Evolutionary conservation across 2,329 filamentous ascomycete genomes (phyloP), one percentile per base, ranked within the genome.

Genomic region (Rhytidhysteron rufulum): DNA sequence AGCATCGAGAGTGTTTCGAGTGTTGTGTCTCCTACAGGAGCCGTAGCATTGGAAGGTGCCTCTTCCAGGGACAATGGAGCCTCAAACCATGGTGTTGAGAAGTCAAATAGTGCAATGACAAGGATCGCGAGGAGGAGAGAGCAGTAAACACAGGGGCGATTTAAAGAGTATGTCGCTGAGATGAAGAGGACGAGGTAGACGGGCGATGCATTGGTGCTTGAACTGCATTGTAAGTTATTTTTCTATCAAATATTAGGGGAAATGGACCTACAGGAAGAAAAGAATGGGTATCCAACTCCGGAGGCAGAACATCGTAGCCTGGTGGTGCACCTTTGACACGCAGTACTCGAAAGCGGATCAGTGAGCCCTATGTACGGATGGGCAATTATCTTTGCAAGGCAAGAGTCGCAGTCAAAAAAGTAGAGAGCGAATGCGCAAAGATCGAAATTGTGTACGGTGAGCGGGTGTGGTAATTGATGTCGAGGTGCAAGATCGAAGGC

Each of bases 61-160:
- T 63, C 54, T 21, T 56, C 31, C 29, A 49, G 29, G 27, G 54
- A 40, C 44, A 67, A 51, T 48, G 87, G 79, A n/a, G 90, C 84
- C 53, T 90, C 82, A 67, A 97, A 97, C 91, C 90, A 97, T 70
- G 94, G 88, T 57, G 83, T 86, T 52, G 75, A 78, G 57, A 96
- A 86, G 71, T 97, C 91, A 74, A 97, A 93, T 71, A 97, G 93
- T 63, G 89, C 94, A 51, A 90, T 79, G 73, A 96, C 95, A 54
- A 98, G 88, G 55, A 97, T 89, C 50, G 95, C 79, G 35, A 98
- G 87, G 39, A 98, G 85, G 47, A 96, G 83, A 45, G 89, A 95
- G 79, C 93, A 98, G 77, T 98, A 98, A 55, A 95, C 85, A 73
- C 93, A 98, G 39, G 93, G 93, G 40, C 91, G 84, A 71, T 96